Evolutionary conservation across 2,329 filamentous ascomycete species (phyloP).

Genomic region (Teratosphaeria destructans): DNA sequence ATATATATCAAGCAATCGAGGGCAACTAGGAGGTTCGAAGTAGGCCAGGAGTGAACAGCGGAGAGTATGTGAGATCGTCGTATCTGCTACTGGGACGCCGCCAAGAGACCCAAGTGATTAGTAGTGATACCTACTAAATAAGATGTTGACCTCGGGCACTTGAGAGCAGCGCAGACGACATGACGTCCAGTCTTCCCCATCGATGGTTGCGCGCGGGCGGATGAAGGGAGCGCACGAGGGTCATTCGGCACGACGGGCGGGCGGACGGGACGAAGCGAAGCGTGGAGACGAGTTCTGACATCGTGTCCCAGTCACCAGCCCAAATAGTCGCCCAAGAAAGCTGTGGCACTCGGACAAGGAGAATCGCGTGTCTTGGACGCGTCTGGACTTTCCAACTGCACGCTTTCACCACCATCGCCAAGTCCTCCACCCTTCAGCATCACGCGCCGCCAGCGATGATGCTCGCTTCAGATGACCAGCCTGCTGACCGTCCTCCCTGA

Average conservation of each 20-base stretch:
- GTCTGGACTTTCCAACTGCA: not conserved
- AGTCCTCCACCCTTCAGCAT: slow-evolving; percentile 1
- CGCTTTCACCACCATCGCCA: not conserved
- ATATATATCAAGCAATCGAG: not conserved
- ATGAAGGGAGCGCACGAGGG: not conserved
- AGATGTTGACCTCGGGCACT: not conserved
- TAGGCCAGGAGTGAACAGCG: not conserved
- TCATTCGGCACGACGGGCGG: not conserved
- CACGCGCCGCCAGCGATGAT: slow-evolving; percentile 13
- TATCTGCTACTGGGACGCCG: not conserved
- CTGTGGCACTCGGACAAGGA: not conserved
- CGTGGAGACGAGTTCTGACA: not conserved
- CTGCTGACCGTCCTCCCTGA: slow-evolving; percentile 70
- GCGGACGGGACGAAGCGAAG: not conserved
- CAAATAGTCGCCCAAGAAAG: not conserved
- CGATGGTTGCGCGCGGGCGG: not conserved
- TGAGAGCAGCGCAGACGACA: not conserved
- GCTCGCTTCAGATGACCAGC: slow-evolving; percentile 60
- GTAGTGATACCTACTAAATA: not conserved
- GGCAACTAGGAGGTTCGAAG: not conserved
- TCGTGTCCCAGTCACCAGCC: not conserved
- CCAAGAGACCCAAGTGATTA: not conserved
- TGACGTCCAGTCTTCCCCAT: not conserved
- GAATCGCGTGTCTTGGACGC: not conserved
- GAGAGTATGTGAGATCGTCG: not conserved